These are phyloP conservation scores for Colletotrichum sp. DNA, from an alignment of 2,329 filamentous ascomycete genomes.

Conservation along the genomic window DNA sequence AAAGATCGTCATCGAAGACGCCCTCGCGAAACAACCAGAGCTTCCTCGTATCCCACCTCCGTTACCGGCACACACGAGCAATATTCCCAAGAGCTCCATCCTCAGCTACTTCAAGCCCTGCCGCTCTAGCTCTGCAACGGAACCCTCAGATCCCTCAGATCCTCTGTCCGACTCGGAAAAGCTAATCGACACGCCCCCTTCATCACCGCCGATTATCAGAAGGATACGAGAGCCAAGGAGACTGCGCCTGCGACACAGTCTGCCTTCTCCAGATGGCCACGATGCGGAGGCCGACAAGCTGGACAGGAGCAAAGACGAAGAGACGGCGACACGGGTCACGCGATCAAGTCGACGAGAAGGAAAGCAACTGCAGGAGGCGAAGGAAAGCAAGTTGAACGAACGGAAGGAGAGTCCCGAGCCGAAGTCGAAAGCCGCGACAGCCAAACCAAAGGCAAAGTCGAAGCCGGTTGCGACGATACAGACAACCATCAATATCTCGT, in stretches of 20 bases:
- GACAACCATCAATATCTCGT: conserved; percentile 49
- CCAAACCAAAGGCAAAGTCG: background rate
- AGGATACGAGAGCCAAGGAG: conserved; percentile 20
- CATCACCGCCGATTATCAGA: conserved; percentile 19
- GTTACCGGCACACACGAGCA: background rate
- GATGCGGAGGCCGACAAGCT: background rate
- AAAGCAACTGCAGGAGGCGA: background rate
- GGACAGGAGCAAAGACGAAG: background rate
- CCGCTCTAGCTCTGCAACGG: conserved; percentile 11
- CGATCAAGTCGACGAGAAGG: background rate
- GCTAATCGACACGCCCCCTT: conserved; percentile 26
- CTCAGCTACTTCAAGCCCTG: conserved; percentile 45
- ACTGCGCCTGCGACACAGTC: conserved; percentile 16
- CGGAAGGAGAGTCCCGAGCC: background rate
- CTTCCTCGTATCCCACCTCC: background rate
- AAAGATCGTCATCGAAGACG: conserved; percentile 27
- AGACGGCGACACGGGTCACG: background rate
- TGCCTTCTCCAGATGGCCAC: background rate
- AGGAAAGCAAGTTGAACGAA: background rate
- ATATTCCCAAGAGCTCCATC: conserved; percentile 38
- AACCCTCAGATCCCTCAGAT: conserved; percentile 16
- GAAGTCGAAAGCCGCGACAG: background rate
- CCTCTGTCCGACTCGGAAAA: conserved; percentile 14
- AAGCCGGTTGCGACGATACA: conserved; percentile 36
- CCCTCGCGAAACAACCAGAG: background rate